These are phyloP conservation scores for Coprinopsis strossmayeri DNA, from an alignment of 768 basidiomycete species.

Conservation along the genomic window DNA sequence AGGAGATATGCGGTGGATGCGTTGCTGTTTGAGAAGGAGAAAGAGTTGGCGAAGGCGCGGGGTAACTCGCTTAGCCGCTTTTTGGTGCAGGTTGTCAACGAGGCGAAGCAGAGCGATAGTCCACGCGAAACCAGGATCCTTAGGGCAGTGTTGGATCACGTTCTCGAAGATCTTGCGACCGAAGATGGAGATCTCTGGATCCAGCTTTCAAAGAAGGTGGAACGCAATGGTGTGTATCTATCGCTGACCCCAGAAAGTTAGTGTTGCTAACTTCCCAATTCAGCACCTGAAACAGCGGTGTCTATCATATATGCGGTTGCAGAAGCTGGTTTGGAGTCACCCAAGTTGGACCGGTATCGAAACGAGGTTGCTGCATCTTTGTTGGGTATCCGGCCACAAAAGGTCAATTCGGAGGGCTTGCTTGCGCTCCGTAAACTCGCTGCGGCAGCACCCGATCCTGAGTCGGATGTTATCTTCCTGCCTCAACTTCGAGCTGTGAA, in stretches of 20 bases:
- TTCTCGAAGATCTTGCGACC: conserved; percentile 50
- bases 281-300: conserved; percentile 68
- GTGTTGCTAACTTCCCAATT: background rate
- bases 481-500: conserved; percentile 83
- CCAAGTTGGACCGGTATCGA: conserved; percentile 69
- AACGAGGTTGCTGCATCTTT: conserved; percentile 87
- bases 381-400: conserved; percentile 54
- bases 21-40: conserved; percentile 17
- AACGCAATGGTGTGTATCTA: conserved; percentile 47
- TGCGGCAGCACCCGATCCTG: conserved; percentile 67
- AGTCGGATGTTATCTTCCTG: conserved; percentile 79
- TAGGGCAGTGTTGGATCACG: conserved; percentile 49
- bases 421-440: conserved; percentile 60
- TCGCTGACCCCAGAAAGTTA: background rate
- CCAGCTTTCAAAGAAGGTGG: conserved; percentile 53
- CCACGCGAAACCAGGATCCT: conserved; percentile 45
- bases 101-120: conserved; percentile 9
- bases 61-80: conserved; percentile 3
- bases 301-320: conserved; percentile 60
- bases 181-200: conserved; percentile 78
- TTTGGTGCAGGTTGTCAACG: conserved; percentile 1
- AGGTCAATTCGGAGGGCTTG: conserved; percentile 67
- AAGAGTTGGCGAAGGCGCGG: conserved; percentile 8
- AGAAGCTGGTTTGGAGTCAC: conserved; percentile 58
- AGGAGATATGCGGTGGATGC: conserved; percentile 34